These are phyloP conservation scores for Papilionanthe hybrid DNA, from an alignment of 116 monocot species.

Conservation along the genomic window DNA sequence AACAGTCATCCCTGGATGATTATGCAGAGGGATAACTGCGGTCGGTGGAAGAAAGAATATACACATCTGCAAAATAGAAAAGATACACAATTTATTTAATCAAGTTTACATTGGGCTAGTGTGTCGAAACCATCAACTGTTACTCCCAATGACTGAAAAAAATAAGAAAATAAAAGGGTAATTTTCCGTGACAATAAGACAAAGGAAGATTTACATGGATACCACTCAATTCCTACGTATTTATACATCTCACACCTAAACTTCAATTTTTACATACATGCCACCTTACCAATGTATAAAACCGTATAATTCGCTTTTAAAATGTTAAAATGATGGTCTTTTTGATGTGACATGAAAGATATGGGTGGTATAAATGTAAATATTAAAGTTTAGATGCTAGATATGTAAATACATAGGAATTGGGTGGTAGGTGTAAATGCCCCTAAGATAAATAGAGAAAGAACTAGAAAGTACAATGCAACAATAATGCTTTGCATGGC, in stretches of 20 bases:
- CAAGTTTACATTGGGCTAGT: neutral
- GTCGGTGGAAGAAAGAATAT: constrained; percentile 57
- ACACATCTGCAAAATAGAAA: constrained; percentile 41
- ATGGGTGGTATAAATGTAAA: no score
- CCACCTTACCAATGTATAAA: no score
- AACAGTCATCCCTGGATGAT: constrained; percentile 85
- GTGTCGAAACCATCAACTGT: neutral
- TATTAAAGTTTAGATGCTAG: no score
- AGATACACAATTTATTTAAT: neutral
- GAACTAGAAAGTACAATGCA: neutral
- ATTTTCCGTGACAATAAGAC: neutral
- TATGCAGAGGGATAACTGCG: constrained; percentile 73
- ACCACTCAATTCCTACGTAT: no score
- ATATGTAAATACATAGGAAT: no score
- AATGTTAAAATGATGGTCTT: no score
- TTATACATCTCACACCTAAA: no score
- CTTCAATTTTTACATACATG: no score
- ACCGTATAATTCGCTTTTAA: no score
- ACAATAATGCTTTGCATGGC: neutral
- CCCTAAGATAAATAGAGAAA: neutral
- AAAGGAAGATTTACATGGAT: no score
- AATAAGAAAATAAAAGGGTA: neutral
- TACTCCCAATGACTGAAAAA: neutral
- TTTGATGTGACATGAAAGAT: no score
- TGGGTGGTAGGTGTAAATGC: no score